Conservation (phyloP, 805 yeast genomes). For the Ogataea philodendri region DNA sequence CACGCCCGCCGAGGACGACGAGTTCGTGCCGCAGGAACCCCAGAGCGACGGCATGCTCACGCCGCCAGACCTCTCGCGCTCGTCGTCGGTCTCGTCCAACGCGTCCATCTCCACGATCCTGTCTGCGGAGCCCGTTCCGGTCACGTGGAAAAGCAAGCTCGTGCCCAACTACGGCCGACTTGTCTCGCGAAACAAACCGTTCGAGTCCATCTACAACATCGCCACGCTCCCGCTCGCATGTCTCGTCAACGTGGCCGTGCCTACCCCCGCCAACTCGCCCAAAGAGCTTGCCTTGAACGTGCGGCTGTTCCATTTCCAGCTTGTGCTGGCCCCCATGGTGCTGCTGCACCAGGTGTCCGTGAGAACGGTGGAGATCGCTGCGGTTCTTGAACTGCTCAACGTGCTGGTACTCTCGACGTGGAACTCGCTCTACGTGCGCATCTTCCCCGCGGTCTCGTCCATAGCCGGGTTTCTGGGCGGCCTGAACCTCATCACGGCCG, state of each 20-base stretch:
- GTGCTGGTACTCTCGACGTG: background rate
- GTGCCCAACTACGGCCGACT: conserved; percentile 15
- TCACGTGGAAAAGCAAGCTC: conserved; percentile 14
- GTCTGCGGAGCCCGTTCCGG: conserved; percentile 11
- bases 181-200: conserved; percentile 12
- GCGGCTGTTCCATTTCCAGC: conserved; percentile 31
- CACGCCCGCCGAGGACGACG: conserved; percentile 15
- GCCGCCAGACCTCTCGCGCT: conserved; percentile 6
- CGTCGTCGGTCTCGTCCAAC: conserved; percentile 13
- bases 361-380: conserved; percentile 2
- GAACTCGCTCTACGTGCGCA: conserved; percentile 8
- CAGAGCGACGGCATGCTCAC: conserved; percentile 5
- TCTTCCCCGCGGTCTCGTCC: conserved; percentile 26
- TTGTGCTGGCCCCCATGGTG: conserved; percentile 24
- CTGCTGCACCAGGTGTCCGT: conserved; percentile 1
- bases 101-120: conserved; percentile 17
- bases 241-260: conserved; percentile 27
- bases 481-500: conserved; percentile 29
- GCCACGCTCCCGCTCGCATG: conserved; percentile 28
- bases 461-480: conserved; percentile 32
- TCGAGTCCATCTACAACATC: conserved; percentile 27
- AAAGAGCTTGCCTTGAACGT: conserved; percentile 24
- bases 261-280: conserved; percentile 25
- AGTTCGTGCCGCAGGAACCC: background rate
- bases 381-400: conserved; percentile 4